These are phyloP conservation scores for Ensete glaucum DNA, from an alignment of 176 grass and related monocot genomes.

Conservation along the genomic window DNA sequence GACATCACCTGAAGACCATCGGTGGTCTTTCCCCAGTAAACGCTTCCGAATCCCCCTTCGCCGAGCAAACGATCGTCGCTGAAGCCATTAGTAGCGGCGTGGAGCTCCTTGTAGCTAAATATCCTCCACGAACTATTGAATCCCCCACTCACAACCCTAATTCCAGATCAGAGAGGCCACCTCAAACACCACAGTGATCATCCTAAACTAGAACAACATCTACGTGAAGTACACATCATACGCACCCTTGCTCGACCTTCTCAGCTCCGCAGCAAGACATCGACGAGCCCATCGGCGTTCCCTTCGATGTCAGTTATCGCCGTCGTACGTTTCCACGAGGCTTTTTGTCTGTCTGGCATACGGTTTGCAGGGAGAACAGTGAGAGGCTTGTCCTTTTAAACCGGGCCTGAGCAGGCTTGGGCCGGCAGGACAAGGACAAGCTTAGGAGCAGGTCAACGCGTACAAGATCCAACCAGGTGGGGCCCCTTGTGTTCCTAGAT, in stretches of 20 bases:
- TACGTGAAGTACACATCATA: background rate
- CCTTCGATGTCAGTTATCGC: too few relatives aligned
- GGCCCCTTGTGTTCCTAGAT: background rate
- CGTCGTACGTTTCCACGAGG: too few relatives aligned
- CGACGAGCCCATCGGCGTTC: conserved; percentile 14
- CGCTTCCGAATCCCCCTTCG: conserved; percentile 69
- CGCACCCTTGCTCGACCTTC: conserved; percentile 40
- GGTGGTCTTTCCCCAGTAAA: conserved; percentile 52
- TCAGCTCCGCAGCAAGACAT: conserved; percentile 37
- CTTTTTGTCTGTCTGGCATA: too few relatives aligned
- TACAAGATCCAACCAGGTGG: background rate
- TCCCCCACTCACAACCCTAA: conserved; percentile 20
- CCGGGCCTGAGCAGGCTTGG: background rate
- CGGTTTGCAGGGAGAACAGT: background rate
- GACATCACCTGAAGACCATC: conserved; percentile 37
- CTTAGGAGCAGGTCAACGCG: background rate
- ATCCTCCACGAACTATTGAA: conserved; percentile 47
- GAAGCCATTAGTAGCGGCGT: conserved; percentile 49
- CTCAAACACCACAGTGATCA: background rate
- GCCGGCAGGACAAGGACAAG: background rate
- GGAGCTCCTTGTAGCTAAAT: conserved; percentile 63
- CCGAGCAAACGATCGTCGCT: conserved; percentile 64
- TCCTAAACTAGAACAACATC: background rate
- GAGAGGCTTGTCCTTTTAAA: background rate
- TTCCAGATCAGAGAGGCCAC: background rate